Evolutionary conservation across 257 asterid genomes (phyloP).

Genomic region (Ligustrum vulgare): DNA sequence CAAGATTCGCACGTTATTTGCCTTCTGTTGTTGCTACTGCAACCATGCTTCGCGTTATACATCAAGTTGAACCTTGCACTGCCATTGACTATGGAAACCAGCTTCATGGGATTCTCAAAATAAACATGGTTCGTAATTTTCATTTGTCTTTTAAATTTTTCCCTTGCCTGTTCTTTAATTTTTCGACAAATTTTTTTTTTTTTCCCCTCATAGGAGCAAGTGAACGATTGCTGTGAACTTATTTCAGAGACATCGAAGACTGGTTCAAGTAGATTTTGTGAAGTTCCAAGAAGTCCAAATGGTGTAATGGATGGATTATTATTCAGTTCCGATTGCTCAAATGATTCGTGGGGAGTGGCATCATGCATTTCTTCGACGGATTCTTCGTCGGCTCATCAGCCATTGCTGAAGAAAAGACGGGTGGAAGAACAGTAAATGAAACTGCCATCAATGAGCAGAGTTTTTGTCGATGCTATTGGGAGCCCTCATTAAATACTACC

Average conservation of each 20-base stretch:
- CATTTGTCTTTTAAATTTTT: neutral
- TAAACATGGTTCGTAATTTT: slow-evolving; percentile 55
- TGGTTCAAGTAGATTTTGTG: slow-evolving; percentile 34
- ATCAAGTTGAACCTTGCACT: slow-evolving; percentile 52
- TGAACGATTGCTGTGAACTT: slow-evolving; percentile 60
- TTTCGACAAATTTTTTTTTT: neutral
- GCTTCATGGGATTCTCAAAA: slow-evolving; percentile 65
- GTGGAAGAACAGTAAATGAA: slow-evolving; percentile 54
- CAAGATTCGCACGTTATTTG: slow-evolving; percentile 54
- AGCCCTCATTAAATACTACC: slow-evolving; percentile 43
- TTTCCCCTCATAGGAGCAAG: slow-evolving; percentile 45
- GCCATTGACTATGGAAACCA: slow-evolving; percentile 59
- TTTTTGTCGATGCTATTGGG: slow-evolving; percentile 52
- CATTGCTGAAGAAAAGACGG: slow-evolving; percentile 51
- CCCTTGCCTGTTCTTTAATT: neutral
- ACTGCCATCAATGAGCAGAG: slow-evolving; percentile 52
- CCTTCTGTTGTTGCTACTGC: slow-evolving; percentile 88
- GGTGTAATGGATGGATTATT: slow-evolving; percentile 35
- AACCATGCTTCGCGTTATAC: slow-evolving; percentile 80
- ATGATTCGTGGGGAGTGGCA: slow-evolving; percentile 42
- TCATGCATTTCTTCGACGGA: slow-evolving; percentile 30
- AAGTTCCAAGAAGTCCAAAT: slow-evolving; percentile 37
- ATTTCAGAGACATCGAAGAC: slow-evolving; percentile 39
- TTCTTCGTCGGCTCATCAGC: slow-evolving; percentile 22
- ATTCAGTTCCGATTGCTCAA: slow-evolving; percentile 40